A percentile compares a stretch with the other conserved stretches of the same genome.
phyloP scores from a whole-genome alignment of 306 rosid species.

The Arachis hypogaea region DNA sequence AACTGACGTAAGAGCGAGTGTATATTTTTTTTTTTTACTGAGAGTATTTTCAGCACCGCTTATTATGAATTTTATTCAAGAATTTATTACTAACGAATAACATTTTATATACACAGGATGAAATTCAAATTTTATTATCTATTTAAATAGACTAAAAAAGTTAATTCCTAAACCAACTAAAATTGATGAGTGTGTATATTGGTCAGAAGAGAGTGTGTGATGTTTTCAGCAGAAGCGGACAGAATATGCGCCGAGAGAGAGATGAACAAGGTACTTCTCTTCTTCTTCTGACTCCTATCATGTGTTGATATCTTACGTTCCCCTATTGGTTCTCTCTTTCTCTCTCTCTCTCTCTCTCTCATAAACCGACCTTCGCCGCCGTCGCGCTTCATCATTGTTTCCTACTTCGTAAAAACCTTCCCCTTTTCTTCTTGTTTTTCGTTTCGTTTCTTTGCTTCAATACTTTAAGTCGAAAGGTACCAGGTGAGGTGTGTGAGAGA shows the following conservation, averaged over 20 bases:
- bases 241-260: not conserved
- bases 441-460: not conserved
- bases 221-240: conserved; percentile 16
- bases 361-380: conserved; percentile 26
- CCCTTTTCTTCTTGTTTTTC: conserved; percentile 35
- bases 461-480: not conserved
- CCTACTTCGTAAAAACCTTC: conserved; percentile 28
- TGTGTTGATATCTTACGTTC: conserved; percentile 28
- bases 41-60: no score
- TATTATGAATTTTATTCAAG: no score
- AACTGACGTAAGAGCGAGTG: no score
- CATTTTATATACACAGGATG: no score
- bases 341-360: not conserved
- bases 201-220: conserved; percentile 31
- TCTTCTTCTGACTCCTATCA: not conserved
- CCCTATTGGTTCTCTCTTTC: conserved; percentile 40
- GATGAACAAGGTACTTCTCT: not conserved
- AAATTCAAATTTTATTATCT: no score
- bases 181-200: conserved; percentile 2
- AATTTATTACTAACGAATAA: no score
- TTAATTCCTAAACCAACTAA: no score
- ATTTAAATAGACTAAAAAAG: no score
- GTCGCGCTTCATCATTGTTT: conserved; percentile 9
- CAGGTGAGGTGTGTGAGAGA: not conserved
- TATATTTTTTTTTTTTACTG: no score